These are phyloP conservation scores for Talaromyces sp. DNA, from an alignment of 2,329 filamentous ascomycete species.

Conservation along the genomic window DNA sequence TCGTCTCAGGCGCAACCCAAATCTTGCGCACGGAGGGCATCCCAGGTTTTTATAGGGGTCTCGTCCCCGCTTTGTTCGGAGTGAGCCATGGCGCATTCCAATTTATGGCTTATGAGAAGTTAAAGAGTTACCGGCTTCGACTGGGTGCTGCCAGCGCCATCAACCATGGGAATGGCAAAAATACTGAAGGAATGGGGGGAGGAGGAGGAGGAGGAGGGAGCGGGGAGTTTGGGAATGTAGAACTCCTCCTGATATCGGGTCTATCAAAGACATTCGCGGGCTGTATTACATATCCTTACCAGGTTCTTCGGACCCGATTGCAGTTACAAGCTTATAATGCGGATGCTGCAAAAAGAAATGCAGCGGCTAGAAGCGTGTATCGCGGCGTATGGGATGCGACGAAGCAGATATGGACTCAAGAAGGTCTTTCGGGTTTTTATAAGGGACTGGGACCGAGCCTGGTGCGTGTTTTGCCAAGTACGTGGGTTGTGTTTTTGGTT, in stretches of 20 bases:
- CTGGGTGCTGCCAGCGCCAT: conserved; percentile 24
- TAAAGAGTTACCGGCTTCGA: conserved; percentile 59
- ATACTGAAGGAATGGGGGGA: too few relatives aligned
- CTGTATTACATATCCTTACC: conserved; percentile 89
- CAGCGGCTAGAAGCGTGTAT: conserved; percentile 58
- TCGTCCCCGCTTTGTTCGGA: conserved; percentile 77
- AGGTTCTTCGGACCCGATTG: conserved; percentile 81
- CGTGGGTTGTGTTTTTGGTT: conserved; percentile 93
- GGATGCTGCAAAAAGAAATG: conserved; percentile 39
- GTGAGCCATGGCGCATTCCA: conserved; percentile 91
- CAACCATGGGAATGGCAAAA: background rate
- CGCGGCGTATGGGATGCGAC: conserved; percentile 70
- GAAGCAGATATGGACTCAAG: conserved; percentile 69
- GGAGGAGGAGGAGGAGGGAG: background rate
- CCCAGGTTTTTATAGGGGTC: conserved; percentile 80
- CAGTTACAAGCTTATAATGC: conserved; percentile 80
- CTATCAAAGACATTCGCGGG: conserved; percentile 83
- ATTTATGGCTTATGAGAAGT: conserved; percentile 87
- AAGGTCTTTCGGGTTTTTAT: conserved; percentile 83
- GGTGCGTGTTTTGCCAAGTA: conserved; percentile 87
- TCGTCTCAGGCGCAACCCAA: conserved; percentile 65
- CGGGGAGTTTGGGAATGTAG: conserved; percentile 61
- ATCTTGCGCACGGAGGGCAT: conserved; percentile 70
- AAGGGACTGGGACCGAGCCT: conserved; percentile 84
- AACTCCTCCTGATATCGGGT: conserved; percentile 77